Base-by-base conservation (phyloP, 164 flowering plant genomes). In the Piper longum region DNA sequence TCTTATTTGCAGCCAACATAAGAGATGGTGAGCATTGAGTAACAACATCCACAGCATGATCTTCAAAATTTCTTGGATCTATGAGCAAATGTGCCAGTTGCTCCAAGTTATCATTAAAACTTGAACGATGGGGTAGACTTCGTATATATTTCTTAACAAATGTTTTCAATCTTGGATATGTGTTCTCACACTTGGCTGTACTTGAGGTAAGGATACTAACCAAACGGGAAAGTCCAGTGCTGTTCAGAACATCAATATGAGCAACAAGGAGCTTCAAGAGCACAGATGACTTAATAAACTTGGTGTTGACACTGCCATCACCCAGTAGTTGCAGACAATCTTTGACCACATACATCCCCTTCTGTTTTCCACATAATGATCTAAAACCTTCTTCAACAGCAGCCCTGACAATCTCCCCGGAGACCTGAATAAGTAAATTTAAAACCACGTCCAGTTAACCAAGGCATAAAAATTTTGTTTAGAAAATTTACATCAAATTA, bases 221-320 rank as follows among this genome's bases (percentile, higher is more conserved):
- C 55, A 91, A 43, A 69, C 48, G 73, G 74, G 65, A 78, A 54
- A 91, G 85, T 19, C 89, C 90, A 58, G 66, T 74, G 64, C 72
- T 81, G 57, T 74, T 83, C 75, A 90, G 68, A 61, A 75, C 67
- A 62, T 90, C 79, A 58, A 88, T 76, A 44, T 68, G 52, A 26
- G 81, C 71, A 13, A 54, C 65, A 61, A 83, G 54, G 42, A 54
- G 16, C 67, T 55, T 61, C 12, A 41, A 26, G 8, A 72, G 43
- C 44, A 62, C 59, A 5, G 63, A 66, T 41, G 45, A 56, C 11
- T 17, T 42, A 48, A 39, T 41, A 45, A n/a, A 16, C 19, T 16
- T 40, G 12, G 3, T 9, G 41, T 42, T 5, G 16, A 1, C 48
- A 9, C 13, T 9, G 36, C 45, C 59, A 6, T 41, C 56, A 43